Base-by-base conservation (phyloP, 192 early-diverging fungal species). In the Blastocladiella britannica region DNA sequence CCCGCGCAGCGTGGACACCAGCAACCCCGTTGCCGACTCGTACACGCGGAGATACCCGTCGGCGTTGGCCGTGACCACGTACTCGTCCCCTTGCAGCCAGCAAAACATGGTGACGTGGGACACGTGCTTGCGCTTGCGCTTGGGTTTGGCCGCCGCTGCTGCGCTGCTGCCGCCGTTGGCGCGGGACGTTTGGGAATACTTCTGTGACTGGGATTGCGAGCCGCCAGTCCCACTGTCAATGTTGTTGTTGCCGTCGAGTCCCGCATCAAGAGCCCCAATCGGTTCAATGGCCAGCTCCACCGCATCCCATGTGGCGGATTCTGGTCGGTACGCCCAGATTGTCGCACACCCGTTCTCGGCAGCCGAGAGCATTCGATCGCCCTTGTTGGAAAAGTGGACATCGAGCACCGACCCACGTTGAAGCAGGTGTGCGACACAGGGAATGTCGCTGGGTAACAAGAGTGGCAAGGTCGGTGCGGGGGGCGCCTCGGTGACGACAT, bases 341-440 rank as follows among this genome's bases (percentile, higher is more conserved):
- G 37, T 47, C 37, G 37, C 37, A 9, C n/a, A 20, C 2, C 37
- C 37, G 37, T 47, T 20, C 15, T 47, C 37, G 37, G 15, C n/a
- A 9, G 37, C 37, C 1, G 37, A 9, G 0, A 52, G 25, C 8
- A 61, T 26, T 18, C 60, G 29, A 20, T 54, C 53, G 25, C 51
- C 60, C 26, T 61, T 28, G 22, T 58, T 43, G 20, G 31, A 23
- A 51, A 59, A 58, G 8, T 25, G 29, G 1, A 61, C 56, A 23
- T 29, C 57, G 22, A 27, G 27, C 25, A 61, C 26, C 31, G 29
- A 26, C 20, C 60, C 57, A 27, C 26, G 47, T 25, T 61, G 60
- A 29, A 58, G 37, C 15, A 47, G 37, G 37, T 47, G 37, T 20
- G 37, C 37, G 37, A 47, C 37, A n/a, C n/a, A n/a, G n/a, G n/a